Evolutionary conservation across 2,329 filamentous ascomycete species (phyloP), one percentile per base, ranked within the genome.

Genomic region (Aureobasidium sp.): DNA sequence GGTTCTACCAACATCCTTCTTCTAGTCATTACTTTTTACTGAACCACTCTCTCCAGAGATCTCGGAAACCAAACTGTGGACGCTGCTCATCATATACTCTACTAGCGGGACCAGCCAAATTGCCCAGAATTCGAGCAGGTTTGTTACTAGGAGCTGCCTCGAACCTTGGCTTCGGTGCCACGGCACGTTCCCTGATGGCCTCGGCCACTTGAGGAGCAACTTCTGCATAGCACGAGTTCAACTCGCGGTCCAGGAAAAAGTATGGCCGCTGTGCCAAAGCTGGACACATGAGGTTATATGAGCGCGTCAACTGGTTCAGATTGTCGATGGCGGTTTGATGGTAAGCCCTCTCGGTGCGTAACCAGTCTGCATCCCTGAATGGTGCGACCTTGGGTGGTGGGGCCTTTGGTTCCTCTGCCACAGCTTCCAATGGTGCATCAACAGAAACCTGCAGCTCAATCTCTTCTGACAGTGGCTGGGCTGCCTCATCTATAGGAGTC

Each of bases 201-300:
- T 81, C 79, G 0, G 91, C 84, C 4, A 97, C 74, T 50, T 81
- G 78, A 0, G 91, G 91, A 7, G 93, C 93, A 1, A 96, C 87
- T 63, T 96, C 92, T 0, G 91, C 88, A 70, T 86, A 97, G 72
- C 92, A 97, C 3, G 83, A 80, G 34, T 81, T 81, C 16, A 97
- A 80, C 75, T 99, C 94, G 53, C 93, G 85, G 48, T 91, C 84
- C 8, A 97, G 83, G 2, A 81, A 86, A 70, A 91, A 91, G 73
- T 97, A 97, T 0, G 93, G 90, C 73, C 96, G 96, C 75, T 94
- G 95, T 2, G 93, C 92, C 1, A 96, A 81, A 60, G 91, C 87
- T 0, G 94, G 94, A 0, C 94, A 93, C 85, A 96, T 93, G 3
- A 97, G 83, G 68, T 97, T 97, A 78, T 99, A 99, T 14, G 89